These are phyloP conservation scores for Aristolochia contorta DNA, from an alignment of 164 flowering plant genomes.

Conservation along the genomic window DNA sequence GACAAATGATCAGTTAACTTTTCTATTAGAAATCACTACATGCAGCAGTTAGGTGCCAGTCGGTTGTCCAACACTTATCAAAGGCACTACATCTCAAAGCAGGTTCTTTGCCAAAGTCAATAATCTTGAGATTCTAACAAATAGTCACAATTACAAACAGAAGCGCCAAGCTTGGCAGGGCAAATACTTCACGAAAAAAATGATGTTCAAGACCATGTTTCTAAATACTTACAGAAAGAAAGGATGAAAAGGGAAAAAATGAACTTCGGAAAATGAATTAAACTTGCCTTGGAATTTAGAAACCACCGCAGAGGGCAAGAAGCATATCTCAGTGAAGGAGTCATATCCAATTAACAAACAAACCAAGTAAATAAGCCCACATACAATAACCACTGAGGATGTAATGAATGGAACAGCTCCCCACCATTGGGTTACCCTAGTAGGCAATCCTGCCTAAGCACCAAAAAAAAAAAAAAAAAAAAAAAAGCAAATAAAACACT, in stretches of 20 bases:
- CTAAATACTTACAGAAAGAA: background rate
- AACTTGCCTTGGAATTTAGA: conserved; percentile 69
- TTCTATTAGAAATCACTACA: background rate
- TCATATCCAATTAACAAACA: conserved; percentile 94
- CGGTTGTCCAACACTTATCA: background rate
- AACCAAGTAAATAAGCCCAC: conserved; percentile 70
- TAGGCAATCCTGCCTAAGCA: conserved; percentile 64
- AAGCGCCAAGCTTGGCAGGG: too few relatives aligned
- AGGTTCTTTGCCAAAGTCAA: background rate
- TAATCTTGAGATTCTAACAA: too few relatives aligned
- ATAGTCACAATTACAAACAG: too few relatives aligned
- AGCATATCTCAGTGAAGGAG: conserved; percentile 78
- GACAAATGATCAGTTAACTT: background rate
- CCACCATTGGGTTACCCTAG: conserved; percentile 87
- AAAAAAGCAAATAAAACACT: too few relatives aligned
- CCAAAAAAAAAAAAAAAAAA: background rate
- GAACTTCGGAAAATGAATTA: background rate
- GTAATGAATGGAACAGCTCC: conserved; percentile 80
- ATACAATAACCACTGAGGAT: conserved; percentile 62
- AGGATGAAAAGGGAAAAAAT: background rate
- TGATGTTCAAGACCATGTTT: background rate
- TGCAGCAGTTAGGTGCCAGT: background rate
- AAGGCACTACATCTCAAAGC: background rate
- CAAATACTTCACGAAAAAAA: too few relatives aligned
- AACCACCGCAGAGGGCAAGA: conserved; percentile 64